A percentile compares a stretch with the other conserved stretches of the same genome.
These are phyloP conservation scores for Lobulomyces angularis DNA, from an alignment of 192 early-diverging fungal genomes.

Conservation along the genomic window DNA sequence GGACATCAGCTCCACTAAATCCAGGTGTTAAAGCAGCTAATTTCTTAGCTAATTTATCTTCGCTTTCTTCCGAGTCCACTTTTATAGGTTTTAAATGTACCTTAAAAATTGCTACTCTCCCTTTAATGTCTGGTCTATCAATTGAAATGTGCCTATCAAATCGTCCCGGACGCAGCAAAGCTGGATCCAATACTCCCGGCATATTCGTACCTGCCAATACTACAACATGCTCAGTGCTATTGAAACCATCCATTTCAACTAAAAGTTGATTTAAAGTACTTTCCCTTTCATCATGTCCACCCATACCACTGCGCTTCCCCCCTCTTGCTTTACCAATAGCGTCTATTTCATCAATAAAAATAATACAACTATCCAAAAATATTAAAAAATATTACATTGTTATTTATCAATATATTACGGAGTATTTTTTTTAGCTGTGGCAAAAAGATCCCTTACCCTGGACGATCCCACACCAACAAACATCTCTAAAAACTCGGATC, in stretches of 20 bases:
- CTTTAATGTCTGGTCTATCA: constrained; percentile 93
- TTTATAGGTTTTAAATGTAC: constrained; percentile 90
- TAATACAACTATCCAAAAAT: too few relatives aligned
- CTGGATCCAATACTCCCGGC: constrained; percentile 91
- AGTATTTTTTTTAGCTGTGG: constrained; percentile 90
- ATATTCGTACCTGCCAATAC: constrained; percentile 96
- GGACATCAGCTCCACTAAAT: constrained; percentile 94
- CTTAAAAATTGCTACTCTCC: constrained; percentile 88
- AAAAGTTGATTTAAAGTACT: constrained; percentile 92
- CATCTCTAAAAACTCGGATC: constrained; percentile 99
- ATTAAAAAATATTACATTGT: too few relatives aligned
- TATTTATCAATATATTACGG: too few relatives aligned
- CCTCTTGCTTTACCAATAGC: constrained; percentile 97
- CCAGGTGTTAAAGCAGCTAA: constrained; percentile 94
- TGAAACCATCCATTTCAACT: constrained; percentile 99
- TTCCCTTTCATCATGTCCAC: constrained; percentile 97
- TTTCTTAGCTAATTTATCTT: constrained; percentile 65
- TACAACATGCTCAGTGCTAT: constrained; percentile 75
- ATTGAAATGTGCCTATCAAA: constrained; percentile 98
- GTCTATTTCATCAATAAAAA: constrained; percentile 99
- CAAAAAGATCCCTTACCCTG: constrained; percentile 91
- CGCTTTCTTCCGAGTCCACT: constrained; percentile 60
- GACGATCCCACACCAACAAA: constrained; percentile 96
- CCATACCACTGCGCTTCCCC: constrained; percentile 71
- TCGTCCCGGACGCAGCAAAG: constrained; percentile 90